These are phyloP conservation scores for Ophiorrhiza pumila DNA, from an alignment of 257 asterid species.

Conservation along the genomic window DNA sequence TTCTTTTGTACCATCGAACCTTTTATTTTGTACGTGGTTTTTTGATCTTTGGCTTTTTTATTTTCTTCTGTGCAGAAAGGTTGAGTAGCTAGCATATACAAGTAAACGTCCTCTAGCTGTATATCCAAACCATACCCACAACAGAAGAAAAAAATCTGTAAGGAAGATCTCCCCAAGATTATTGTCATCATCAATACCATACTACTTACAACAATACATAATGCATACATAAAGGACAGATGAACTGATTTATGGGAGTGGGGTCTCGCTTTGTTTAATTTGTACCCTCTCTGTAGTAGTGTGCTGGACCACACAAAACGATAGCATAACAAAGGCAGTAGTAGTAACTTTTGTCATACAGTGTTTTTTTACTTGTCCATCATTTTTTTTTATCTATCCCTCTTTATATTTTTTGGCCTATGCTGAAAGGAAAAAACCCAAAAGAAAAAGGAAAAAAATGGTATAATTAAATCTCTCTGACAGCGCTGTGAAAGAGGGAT, in stretches of 20 bases:
- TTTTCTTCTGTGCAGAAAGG: slow-evolving; percentile 60
- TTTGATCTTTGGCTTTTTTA: slow-evolving; percentile 7
- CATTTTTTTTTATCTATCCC: background rate
- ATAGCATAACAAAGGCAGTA: slow-evolving; percentile 43
- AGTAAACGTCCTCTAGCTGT: slow-evolving; percentile 58
- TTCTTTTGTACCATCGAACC: background rate
- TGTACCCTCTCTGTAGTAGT: slow-evolving; percentile 52
- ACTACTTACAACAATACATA: slow-evolving; percentile 57
- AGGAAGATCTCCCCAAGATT: slow-evolving; percentile 58
- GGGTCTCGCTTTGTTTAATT: slow-evolving; percentile 52
- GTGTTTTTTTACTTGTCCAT: slow-evolving; percentile 20
- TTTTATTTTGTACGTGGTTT: slow-evolving; percentile 8
- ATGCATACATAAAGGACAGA: slow-evolving; percentile 65
- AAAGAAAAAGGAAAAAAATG: background rate
- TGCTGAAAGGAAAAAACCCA: background rate
- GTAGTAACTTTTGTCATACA: slow-evolving; percentile 34
- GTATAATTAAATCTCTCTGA: slow-evolving; percentile 10
- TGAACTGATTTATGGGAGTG: slow-evolving; percentile 68
- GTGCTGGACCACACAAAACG: slow-evolving; percentile 58
- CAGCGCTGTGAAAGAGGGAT: background rate
- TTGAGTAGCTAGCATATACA: slow-evolving; percentile 56
- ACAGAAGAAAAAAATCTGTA: slow-evolving; percentile 51
- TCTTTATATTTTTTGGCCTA: background rate
- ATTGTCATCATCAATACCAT: slow-evolving; percentile 67
- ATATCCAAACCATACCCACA: slow-evolving; percentile 57